Base-by-base conservation (phyloP, 306 rosid genomes). In the Prunus mume region DNA sequence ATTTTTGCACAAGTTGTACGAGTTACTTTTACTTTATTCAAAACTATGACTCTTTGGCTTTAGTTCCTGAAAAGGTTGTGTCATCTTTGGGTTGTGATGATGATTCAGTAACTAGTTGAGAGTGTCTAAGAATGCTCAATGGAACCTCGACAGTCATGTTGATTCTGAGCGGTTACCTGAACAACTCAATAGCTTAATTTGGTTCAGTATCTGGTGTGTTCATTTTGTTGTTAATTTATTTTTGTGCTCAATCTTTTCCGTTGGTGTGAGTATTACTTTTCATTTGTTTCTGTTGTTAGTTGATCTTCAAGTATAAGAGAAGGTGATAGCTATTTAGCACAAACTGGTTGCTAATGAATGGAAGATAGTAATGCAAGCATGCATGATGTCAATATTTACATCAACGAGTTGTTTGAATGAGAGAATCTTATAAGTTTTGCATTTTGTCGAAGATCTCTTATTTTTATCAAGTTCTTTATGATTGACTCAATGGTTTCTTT, bases 111-210 rank as follows among this genome's bases (percentile, higher is more conserved):
- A 60, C 54, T 50, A 65, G 52, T 82, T 87, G 79, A 87, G 82
- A 78, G 84, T 69, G 51, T 75, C 55, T 55, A 56, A 20, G 28
- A 73, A 68, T 74, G 76, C 86, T 81, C 72, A n/a, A 76, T 81
- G 86, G 66, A 68, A 78, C 51, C 32, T 71, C 61, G 81, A 70
- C 90, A 68, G 56, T 8, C 20, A 73, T 78, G 88, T 84, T 30
- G 74, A 78, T 79, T 63, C 86, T 81, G 86, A 86, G 84, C 83
- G 86, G 84, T 86, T 86, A 84, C 78, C 83, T 80, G 86, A 87
- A 87, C 90, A 86, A 81, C 82, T 15, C 15, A 11, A 46, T 55
- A 34, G 28, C 14, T 14, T 12, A 20, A 30, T 74, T 4, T 68
- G 18, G 1, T 51, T 45, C 45, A 15, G 47, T 51, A 7, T 2